Conservation (phyloP, 768 basidiomycete genomes). For the Macrolepiota dolichaula region DNA sequence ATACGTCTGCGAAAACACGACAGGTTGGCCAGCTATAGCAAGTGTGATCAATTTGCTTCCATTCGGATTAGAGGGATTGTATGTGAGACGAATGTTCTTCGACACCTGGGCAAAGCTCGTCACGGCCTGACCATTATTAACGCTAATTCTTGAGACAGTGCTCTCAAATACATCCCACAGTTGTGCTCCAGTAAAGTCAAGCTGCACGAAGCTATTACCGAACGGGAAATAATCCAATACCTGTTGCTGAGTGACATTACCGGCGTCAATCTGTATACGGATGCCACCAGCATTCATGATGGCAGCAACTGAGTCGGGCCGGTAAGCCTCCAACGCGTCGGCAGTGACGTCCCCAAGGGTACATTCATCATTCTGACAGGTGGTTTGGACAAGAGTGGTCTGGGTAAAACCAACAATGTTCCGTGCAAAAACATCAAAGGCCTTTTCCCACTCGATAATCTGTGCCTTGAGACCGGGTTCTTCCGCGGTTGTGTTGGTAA, state of each 20-base stretch:
- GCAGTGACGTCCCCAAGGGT: conserved; percentile 39
- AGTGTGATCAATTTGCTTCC: conserved; percentile 28
- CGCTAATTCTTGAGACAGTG: conserved; percentile 27
- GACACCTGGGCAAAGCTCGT: conserved; percentile 43
- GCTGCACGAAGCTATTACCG: conserved; percentile 36
- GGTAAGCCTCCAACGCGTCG: conserved; percentile 39
- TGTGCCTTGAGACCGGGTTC: conserved; percentile 33
- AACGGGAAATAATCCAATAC: conserved; percentile 42
- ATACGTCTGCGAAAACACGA: conserved; percentile 24
- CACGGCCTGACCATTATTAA: conserved; percentile 25
- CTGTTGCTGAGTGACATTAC: conserved; percentile 36
- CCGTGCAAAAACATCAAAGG: conserved; percentile 30
- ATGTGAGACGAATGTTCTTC: conserved; percentile 28
- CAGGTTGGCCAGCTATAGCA: conserved; percentile 22
- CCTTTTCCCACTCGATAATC: conserved; percentile 34
- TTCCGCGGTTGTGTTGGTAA: conserved; percentile 33
- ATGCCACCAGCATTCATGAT: conserved; percentile 43
- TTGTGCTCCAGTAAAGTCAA: conserved; percentile 35
- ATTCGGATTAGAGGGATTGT: conserved; percentile 24
- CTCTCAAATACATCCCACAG: conserved; percentile 43
- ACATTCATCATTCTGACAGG: conserved; percentile 40
- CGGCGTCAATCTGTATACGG: conserved; percentile 35
- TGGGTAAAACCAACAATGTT: conserved; percentile 34
- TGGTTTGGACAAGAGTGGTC: conserved; percentile 32
- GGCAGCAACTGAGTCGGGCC: conserved; percentile 24